phyloP scores from a whole-genome alignment of 805 yeast genomes.

The Starmerella vaccinii region DNA sequence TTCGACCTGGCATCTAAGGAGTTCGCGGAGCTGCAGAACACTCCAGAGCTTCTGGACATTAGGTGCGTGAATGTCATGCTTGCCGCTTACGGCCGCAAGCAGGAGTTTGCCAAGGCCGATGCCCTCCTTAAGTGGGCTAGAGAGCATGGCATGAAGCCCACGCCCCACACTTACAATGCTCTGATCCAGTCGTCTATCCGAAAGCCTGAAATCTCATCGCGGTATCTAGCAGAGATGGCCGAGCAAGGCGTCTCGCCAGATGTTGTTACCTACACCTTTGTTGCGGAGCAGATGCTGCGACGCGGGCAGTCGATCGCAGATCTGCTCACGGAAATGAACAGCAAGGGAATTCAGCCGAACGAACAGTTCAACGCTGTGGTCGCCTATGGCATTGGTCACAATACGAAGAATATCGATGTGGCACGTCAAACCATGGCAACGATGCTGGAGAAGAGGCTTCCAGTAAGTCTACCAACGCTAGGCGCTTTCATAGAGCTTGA shows the following conservation, averaged over 20 bases:
- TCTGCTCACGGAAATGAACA: constrained; percentile 33
- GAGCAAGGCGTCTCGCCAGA: constrained; percentile 41
- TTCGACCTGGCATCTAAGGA: constrained; percentile 37
- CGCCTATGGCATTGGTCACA: constrained; percentile 43
- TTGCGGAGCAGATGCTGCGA: constrained; percentile 47
- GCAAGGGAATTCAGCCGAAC: constrained; percentile 35
- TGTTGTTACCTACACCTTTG: constrained; percentile 51
- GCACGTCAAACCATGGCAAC: constrained; percentile 40
- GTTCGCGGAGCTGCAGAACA: constrained; percentile 31
- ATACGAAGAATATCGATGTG: constrained; percentile 39
- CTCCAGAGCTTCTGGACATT: constrained; percentile 28
- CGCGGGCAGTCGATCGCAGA: constrained; percentile 36
- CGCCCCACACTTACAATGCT: constrained; percentile 43
- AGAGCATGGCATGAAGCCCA: constrained; percentile 36
- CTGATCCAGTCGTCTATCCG: constrained; percentile 39
- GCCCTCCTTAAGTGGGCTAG: constrained; percentile 32
- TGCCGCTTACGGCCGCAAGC: constrained; percentile 37
- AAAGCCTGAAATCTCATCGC: constrained; percentile 34
- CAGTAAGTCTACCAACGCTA: constrained; percentile 28
- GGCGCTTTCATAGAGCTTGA: constrained; percentile 30
- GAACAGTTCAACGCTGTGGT: constrained; percentile 42
- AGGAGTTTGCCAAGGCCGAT: constrained; percentile 39
- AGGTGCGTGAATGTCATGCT: constrained; percentile 36
- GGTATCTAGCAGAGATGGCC: constrained; percentile 41
- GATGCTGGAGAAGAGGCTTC: constrained; percentile 12